Base-by-base conservation (phyloP, 2,329 filamentous ascomycete species). In the Cercospora sp. region DNA sequence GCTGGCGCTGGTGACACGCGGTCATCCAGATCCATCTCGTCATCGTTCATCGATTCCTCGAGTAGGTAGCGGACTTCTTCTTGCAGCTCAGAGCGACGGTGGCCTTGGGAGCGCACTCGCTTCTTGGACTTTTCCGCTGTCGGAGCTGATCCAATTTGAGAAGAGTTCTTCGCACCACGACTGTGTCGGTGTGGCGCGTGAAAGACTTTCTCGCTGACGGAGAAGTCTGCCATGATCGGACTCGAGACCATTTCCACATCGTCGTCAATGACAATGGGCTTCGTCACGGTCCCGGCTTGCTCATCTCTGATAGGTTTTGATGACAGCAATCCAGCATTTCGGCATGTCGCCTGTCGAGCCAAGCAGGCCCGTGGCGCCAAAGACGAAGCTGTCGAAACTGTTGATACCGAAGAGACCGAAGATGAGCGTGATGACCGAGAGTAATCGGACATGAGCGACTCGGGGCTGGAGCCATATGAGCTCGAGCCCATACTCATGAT, bases 381-480 rank as follows among this genome's bases (percentile, higher is more conserved):
- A 80, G 81, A 71, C 78, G 75, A 72, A 64, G 69, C 74, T 20
- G 77, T 75, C 69, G 80, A 78, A 68, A 76, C 77, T 70, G 83
- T 84, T 59, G 83, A 84, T 72, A 84, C 79, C 59, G 84, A 85
- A 63, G 83, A 85, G 71, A 85, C 86, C 64, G 84, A 86, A 9
- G 84, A 85, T 33, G 84, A 82, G 70, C 84, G 83, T 45, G 84
- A 86, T 66, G 85, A 86, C 68, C 86, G 80, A 13, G 83, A 83
- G 40, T 82, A 82, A 75, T 89, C 87, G 30, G 87, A 88, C 40
- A 88, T 78, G 84, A 89, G 87, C 36, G 87, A 89, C 71, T 89
- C 87, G n/a, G 88, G 87, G 53, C 84, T 86, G 8, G 62, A 85
- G 20, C 78, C 78, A 55, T 83, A 85, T 3, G 86, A 87, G 28